These are phyloP conservation scores for Mucor lusitanicus DNA, from an alignment of 371 early-diverging fungal species.

Conservation along the genomic window DNA sequence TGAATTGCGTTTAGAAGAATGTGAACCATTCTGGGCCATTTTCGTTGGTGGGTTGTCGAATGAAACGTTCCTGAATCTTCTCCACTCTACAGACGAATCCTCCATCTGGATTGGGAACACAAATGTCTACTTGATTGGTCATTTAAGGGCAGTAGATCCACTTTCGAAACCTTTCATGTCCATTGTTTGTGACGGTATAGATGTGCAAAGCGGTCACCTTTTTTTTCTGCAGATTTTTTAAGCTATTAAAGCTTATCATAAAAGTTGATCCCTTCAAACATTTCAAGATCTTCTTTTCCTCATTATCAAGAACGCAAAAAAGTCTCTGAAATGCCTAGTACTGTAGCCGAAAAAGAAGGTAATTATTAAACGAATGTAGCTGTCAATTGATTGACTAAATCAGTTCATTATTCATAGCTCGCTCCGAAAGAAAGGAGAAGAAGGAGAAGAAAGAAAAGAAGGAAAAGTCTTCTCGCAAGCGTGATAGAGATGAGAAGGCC, in stretches of 20 bases:
- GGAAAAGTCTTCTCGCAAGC: slow-evolving; percentile 28
- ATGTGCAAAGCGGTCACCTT: slow-evolving; percentile 5
- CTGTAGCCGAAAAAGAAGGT: slow-evolving; percentile 16
- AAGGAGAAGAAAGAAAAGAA: slow-evolving; percentile 41
- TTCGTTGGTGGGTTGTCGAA: too few relatives aligned
- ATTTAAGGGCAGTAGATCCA: too few relatives aligned
- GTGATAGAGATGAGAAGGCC: slow-evolving; percentile 21
- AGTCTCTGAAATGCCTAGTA: slow-evolving; percentile 6
- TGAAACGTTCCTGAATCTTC: too few relatives aligned
- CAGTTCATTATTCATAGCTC: neutral
- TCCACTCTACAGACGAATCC: neutral
- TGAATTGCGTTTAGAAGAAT: too few relatives aligned
- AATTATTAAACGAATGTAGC: neutral
- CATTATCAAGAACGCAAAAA: neutral
- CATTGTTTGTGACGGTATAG: neutral
- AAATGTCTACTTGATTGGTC: neutral
- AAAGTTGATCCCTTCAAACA: neutral
- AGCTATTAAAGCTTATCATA: neutral
- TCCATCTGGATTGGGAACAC: neutral
- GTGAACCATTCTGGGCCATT: too few relatives aligned
- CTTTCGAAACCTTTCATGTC: neutral
- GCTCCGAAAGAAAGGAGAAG: slow-evolving; percentile 13
- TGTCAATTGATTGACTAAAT: neutral
- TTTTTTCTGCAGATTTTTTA: slow-evolving; percentile 5
- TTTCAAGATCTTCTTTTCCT: neutral